Base-by-base conservation (phyloP, 2,329 filamentous ascomycete genomes). In the Aspergillus pseudonomiae region DNA sequence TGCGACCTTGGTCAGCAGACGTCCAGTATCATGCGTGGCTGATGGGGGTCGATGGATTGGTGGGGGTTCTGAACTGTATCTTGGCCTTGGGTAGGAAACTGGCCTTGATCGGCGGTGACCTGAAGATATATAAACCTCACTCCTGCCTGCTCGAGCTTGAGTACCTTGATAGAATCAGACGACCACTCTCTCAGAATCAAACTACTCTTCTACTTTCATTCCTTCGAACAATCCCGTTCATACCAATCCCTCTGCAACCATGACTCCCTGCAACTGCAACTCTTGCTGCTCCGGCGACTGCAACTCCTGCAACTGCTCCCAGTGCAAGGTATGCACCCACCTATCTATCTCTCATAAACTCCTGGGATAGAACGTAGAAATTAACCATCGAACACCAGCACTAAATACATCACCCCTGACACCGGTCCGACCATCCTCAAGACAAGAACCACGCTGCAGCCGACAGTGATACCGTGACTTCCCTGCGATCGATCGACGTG, bases 251-350 rank as follows among this genome's bases (percentile, higher is more conserved):
- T 60, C 68, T 67, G 67, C 68, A 73, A 78, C 67, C 60, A 80
- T 79, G 78, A 71, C 71, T 75, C 77, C 78, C 73, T 80, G 77
- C 73, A 56, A 63, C 57, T 80, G 78, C 77, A 77, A 74, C 75
- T 28, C 26, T 28, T 75, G 74, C 75, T 79, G 77, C 77, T 67
- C 72, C 67, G 75, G 76, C 67, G 65, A 75, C 61, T 80, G 78
- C 77, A 75, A 73, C 68, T 72, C 71, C 60, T 80, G 78, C 77
- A 73, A 75, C 56, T 80, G 78, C 77, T 60, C 32, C 58, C 68
- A 60, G 68, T 80, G 78, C 78, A 69, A 55, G 48, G 78, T 80
- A 74, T 66, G 77, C 71, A 48, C 24, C 12, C 11, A 4, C 21
- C 12, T 19, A 6, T 12, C 24, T 16, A 6, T 12, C 45, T 16